Evolutionary conservation across 371 early-diverging fungal species (phyloP), one percentile per base, ranked within the genome.

Genomic region (Mucor plumbeus): DNA sequence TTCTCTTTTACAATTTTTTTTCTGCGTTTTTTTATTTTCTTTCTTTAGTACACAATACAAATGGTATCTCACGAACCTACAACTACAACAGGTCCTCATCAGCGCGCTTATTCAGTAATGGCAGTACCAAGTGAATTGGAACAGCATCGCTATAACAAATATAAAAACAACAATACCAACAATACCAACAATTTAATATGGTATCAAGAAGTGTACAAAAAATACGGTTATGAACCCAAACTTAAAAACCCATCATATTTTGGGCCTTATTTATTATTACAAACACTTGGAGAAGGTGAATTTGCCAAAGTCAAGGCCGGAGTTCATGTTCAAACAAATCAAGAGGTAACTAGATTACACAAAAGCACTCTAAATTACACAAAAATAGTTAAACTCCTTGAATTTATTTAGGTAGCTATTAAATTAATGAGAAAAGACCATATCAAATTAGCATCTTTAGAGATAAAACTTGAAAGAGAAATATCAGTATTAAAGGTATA

Each of bases 301-400:
- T 99, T 98, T 82, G 97, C 97, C 62, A 97, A 98, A 79, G 99
- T 99, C 70, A 98, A 99, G 75, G 88, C 97, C 26, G 99, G 95
- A 17, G 88, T 95, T 69, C 94, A 98, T 79, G 90, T 91, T 61
- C 83, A 95, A 57, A 92, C 94, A 17, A 94, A 95, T 21, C 92
- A 93, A 70, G 97, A 96, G 88, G 99, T 96, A 87, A 75, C n/a
- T 26, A 38, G 0, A 14, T 39, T 15, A 34, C n/a, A 17, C 15
- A 26, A 9, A 26, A 44, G n/a, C 34, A 31, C 13, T 6, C 13
- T 19, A 53, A 1, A 43, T 14, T 11, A 9, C 21, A 31, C 39
- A 58, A 43, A 66, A 56, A 26, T 43, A 8, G 41, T 67, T 44
- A 50, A 50, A 50, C 50, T 26, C 50, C 50, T 50, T 50, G 50